A percentile compares a stretch with the other conserved stretches of the same genome.
Conservation (phyloP, 2,329 filamentous ascomycete genomes). For the Alternaria sp. region DNA sequence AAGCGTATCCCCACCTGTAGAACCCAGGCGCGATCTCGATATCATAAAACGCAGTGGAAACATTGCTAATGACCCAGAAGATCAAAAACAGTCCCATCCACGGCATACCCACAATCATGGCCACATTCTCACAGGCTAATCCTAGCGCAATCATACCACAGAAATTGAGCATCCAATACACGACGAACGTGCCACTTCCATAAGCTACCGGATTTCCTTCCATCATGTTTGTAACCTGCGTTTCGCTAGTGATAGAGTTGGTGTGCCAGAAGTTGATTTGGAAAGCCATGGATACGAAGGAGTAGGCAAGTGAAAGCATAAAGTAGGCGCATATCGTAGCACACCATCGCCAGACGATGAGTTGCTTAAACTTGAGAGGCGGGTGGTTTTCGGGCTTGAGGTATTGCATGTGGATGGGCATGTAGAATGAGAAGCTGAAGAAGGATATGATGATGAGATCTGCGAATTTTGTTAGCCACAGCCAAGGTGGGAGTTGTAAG, state of each 20-base stretch:
- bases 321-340: slow-evolving; percentile 65
- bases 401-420: slow-evolving; percentile 68
- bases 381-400: slow-evolving; percentile 62
- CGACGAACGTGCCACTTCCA: slow-evolving; percentile 63
- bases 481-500: not conserved
- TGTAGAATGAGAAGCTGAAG: slow-evolving; percentile 69
- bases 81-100: slow-evolving; percentile 70
- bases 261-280: slow-evolving; percentile 62
- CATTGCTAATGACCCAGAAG: slow-evolving; percentile 72
- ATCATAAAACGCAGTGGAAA: slow-evolving; percentile 65
- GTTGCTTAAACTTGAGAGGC: slow-evolving; percentile 63
- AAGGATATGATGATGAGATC: slow-evolving; percentile 71
- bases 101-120: slow-evolving; percentile 66
- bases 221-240: slow-evolving; percentile 45
- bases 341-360: slow-evolving; percentile 64
- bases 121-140: slow-evolving; percentile 68
- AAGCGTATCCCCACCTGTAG: slow-evolving; percentile 68
- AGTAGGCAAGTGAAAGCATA: slow-evolving; percentile 68
- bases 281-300: slow-evolving; percentile 67
- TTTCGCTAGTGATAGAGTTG: slow-evolving; percentile 54
- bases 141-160: slow-evolving; percentile 68
- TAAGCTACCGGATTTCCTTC: slow-evolving; percentile 60
- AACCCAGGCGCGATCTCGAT: slow-evolving; percentile 65
- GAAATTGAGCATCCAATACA: slow-evolving; percentile 70
- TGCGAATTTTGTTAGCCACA: not conserved